These are phyloP conservation scores for Selaginella tamariscina DNA, from an alignment of 75 land plant genomes.

Conservation along the genomic window DNA sequence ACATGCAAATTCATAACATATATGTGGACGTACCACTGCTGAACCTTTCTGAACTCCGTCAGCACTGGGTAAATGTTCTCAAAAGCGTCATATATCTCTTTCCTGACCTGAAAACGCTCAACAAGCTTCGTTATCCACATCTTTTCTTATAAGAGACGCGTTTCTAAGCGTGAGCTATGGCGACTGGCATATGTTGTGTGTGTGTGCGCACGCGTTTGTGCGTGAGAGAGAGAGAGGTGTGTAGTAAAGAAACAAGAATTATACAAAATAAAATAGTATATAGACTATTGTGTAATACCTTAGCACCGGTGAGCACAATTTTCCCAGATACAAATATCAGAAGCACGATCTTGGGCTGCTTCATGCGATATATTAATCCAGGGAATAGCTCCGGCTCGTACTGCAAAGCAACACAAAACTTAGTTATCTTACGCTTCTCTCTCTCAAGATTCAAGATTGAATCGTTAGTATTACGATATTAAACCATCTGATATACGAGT, in stretches of 20 bases:
- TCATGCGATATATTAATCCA: constrained; percentile 7
- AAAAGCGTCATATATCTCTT: constrained; percentile 67
- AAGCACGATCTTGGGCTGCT: constrained; percentile 12
- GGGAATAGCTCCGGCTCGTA: constrained; percentile 10
- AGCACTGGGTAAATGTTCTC: constrained; percentile 84
- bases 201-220: too few relatives aligned
- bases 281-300: too few relatives aligned
- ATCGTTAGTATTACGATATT: too few relatives aligned
- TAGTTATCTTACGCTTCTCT: too few relatives aligned
- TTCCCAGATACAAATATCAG: constrained; percentile 11
- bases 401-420: constrained; percentile 11
- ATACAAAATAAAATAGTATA: too few relatives aligned
- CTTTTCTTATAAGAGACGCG: not conserved
- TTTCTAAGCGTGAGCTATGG: not conserved
- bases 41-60: constrained; percentile 60
- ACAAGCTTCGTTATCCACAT: not conserved
- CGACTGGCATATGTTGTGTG: too few relatives aligned
- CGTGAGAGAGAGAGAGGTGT: too few relatives aligned
- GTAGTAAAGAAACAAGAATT: too few relatives aligned
- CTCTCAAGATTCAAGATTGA: too few relatives aligned
- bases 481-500: too few relatives aligned
- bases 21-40: constrained; percentile 53
- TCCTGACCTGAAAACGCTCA: constrained; percentile 37
- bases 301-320: constrained; percentile 10
- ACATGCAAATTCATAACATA: too few relatives aligned